phyloP scores from a whole-genome alignment of 139 green algal species.

The Chlamydomonas asymmetrica region DNA sequence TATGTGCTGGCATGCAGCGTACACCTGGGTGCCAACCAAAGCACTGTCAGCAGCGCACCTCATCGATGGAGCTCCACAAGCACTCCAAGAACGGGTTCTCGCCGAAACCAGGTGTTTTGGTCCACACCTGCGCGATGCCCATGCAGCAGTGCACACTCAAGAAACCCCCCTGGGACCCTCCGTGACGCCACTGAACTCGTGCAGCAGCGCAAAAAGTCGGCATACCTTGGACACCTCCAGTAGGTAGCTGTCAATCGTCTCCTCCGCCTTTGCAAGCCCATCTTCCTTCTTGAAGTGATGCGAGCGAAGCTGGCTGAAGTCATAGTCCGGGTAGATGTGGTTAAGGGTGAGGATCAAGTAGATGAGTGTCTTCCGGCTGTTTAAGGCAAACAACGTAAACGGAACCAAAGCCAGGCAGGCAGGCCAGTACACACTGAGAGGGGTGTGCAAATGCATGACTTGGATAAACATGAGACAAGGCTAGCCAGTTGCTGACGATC shows the following conservation, averaged over 20 bases:
- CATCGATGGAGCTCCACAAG: conserved; percentile 89
- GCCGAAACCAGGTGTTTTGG: conserved; percentile 73
- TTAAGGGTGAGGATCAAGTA: conserved; percentile 99
- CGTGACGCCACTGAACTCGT: neutral
- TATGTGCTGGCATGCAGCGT: no score
- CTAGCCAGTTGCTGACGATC: no score
- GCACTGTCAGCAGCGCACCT: conserved; percentile 70
- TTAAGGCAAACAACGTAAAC: no score
- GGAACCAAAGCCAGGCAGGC: neutral
- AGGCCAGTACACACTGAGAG: no score
- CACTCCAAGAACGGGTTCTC: conserved; percentile 84
- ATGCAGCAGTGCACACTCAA: neutral
- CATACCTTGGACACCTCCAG: conserved; percentile 82
- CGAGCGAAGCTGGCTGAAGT: conserved; percentile 88
- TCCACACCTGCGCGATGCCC: conserved; percentile 75
- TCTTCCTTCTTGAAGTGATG: conserved; percentile 95
- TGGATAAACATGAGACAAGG: no score
- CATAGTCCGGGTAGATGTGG: conserved; percentile 97
- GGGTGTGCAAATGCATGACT: no score
- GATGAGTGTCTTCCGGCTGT: conserved; percentile 94
- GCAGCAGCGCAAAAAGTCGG: neutral
- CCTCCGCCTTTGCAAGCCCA: conserved; percentile 66
- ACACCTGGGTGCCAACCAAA: neutral
- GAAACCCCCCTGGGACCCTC: neutral
- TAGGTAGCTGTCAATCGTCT: conserved; percentile 85